Conservation (phyloP, 2,329 filamentous ascomycete species). For the Aspergillus oerlinghausenensis region DNA sequence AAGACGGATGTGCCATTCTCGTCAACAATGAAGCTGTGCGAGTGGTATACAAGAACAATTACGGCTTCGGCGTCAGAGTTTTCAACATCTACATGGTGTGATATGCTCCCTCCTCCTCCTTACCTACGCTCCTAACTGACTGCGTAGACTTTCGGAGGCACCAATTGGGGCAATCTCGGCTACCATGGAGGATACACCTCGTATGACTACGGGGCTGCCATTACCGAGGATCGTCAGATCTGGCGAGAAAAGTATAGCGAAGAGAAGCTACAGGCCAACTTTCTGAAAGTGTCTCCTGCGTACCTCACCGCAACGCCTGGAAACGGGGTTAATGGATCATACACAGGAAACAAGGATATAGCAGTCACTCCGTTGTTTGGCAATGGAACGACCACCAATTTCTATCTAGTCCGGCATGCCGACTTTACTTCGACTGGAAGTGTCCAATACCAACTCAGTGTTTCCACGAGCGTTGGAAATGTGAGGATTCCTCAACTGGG, state of each 20-base stretch:
- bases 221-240: conserved; percentile 65
- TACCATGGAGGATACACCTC: conserved; percentile 61
- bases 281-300: conserved; percentile 65
- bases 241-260: conserved; percentile 74
- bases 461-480: conserved; percentile 43
- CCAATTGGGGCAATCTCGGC: conserved; percentile 78
- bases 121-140: not conserved
- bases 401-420: conserved; percentile 58
- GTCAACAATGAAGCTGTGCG: conserved; percentile 70
- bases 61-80: conserved; percentile 61
- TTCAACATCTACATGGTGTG: conserved; percentile 71
- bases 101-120: not conserved
- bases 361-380: conserved; percentile 60
- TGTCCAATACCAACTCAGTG: conserved; percentile 59
- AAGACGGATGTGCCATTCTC: conserved; percentile 55
- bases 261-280: conserved; percentile 70
- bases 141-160: conserved; percentile 63
- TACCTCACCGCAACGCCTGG: conserved; percentile 61
- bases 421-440: conserved; percentile 54
- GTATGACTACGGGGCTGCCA: conserved; percentile 60
- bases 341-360: conserved; percentile 51
- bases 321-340: conserved; percentile 35
- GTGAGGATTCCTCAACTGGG: conserved; percentile 40
- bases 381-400: conserved; percentile 51
- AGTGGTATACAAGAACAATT: conserved; percentile 77